Evolutionary conservation across 768 basidiomycete species (phyloP), one percentile per base, ranked within the genome.

Genomic region (Filobasidium floriforme): DNA sequence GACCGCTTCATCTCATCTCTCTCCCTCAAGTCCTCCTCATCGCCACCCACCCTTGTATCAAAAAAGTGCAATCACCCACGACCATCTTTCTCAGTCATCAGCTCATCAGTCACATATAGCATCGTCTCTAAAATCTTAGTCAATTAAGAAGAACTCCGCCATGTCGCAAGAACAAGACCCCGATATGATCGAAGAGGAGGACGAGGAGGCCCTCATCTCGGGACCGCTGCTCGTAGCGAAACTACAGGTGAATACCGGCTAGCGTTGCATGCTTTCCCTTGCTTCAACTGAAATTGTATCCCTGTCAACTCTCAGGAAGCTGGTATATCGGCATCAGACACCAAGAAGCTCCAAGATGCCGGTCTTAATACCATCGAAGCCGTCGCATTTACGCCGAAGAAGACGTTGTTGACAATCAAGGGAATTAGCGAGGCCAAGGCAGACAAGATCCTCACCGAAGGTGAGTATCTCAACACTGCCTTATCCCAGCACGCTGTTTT

Each of bases 401-500:
- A 97, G 81, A 82, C 83, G 61, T 81, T 98, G 41, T 84, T 90
- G 66, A 84, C 86, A 5, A 93, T 98, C 72, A 98, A 97, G 79
- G 96, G 96, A 11, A 96, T 99, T 57, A 92, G 91, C 28, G 96
- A 99, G 71, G 84, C 87, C 69, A 99, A 98, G 76, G 96, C 96
- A 1, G 96, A 99, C 77, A 98, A 92, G 81, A 96, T 99, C 65
- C 79, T 98, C 29, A 80, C 83, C 15, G 92, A 94, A 83, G 96
- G 96, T 90, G 66, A 69, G 84, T 71, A 18, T 7, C 9, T 14
- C 7, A 18, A 37, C 14, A 14, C 22, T 1, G 19, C n/a, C 2
- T 9, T 9, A 37, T 3, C 9, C 32, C 9, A 9, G 9, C 9
- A 37, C 32, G 3, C 3, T 37, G 4, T 37, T 37, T 9, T 37